Conservation (phyloP, 306 rosid species). For the Quercus robur region DNA sequence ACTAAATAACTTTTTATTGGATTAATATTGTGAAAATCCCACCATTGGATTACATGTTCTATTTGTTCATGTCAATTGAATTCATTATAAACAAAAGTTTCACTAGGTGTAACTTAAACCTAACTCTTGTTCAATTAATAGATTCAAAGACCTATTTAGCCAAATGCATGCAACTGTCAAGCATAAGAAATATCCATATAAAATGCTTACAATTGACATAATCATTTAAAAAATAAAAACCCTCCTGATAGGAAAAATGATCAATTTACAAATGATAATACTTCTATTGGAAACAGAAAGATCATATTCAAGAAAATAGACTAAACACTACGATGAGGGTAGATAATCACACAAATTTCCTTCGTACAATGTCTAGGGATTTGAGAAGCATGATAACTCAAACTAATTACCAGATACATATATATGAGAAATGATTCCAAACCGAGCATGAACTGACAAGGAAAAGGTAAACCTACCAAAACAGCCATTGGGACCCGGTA, state of each 20-base stretch:
- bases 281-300: not conserved
- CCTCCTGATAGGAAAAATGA: not conserved
- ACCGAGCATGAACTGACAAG: not conserved
- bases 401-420: not conserved
- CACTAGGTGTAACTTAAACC: too few relatives aligned
- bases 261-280: not conserved
- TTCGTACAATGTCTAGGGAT: not conserved
- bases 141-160: not conserved
- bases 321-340: not conserved
- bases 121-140: not conserved
- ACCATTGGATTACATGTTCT: too few relatives aligned
- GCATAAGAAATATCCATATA: not conserved
- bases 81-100: too few relatives aligned
- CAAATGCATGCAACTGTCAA: not conserved
- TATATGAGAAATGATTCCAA: not conserved
- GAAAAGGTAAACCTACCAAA: constrained; percentile 59
- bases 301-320: not conserved
- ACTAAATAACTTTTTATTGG: too few relatives aligned
- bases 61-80: too few relatives aligned
- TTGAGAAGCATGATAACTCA: not conserved
- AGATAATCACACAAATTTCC: not conserved
- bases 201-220: not conserved
- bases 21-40: too few relatives aligned
- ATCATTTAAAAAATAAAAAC: not conserved
- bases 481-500: constrained; percentile 92